Evolutionary conservation across 2,329 filamentous ascomycete genomes (phyloP), one percentile per base, ranked within the genome.

Genomic region (Davidsoniella neocaledoniae): DNA sequence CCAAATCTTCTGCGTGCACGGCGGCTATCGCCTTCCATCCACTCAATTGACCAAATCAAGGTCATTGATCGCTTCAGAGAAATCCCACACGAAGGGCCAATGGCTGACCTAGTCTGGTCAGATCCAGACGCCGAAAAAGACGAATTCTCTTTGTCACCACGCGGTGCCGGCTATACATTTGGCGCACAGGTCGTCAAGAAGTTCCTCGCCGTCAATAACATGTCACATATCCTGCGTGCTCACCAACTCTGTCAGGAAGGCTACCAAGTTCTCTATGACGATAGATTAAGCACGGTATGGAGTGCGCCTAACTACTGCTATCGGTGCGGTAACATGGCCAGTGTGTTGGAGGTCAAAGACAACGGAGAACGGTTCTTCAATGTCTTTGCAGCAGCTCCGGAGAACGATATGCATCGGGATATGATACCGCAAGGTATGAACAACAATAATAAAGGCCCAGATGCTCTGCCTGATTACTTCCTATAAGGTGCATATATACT

Each of bases 71-170:
- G 91, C 43, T 98, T 96, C 71, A 81, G 91, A 57, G 91, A 98
- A 63, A 98, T 98, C 53, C 91, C 91, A 4, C 91, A 98, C 67
- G 91, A 98, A 66, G 91, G 91, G 0, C 91, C 91, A 33, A 98
- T 98, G 91, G 91, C 91, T n/a, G 91, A 98, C 64, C 71, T 98
- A 4, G 91, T 98, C 29, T 98, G 91, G 91, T 94, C 87, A 17
- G 91, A 98, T 63, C 91, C 91, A 0, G 91, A 98, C 62, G 83
- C 86, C n/a, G 91, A 98, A 58, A 77, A 88, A 51, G 91, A 98
- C 66, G 91, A 98, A 64, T 98, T 98, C 66, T 93, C 85, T 5
- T 75, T 98, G 14, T 93, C 85, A 6, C 91, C 91, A 2, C 77
- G 91, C 54, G 91, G 91, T 41, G 91, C 91, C 17, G 91, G 91